These are phyloP conservation scores for Curvularia hawaiiensis DNA, from an alignment of 2,329 filamentous ascomycete genomes.

Conservation along the genomic window DNA sequence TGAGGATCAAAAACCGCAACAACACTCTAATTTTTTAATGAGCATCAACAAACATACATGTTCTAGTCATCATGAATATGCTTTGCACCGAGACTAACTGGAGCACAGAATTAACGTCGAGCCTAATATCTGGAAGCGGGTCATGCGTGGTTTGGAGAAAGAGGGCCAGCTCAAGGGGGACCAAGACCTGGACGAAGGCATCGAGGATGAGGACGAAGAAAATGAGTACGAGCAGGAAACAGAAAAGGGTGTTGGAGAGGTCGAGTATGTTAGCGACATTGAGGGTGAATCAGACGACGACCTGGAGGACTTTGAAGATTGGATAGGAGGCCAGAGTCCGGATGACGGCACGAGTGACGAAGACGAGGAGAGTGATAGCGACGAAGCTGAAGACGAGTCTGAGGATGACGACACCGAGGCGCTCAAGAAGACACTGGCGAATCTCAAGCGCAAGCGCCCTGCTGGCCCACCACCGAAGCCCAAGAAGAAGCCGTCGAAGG, in stretches of 20 bases:
- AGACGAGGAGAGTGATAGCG: constrained; percentile 59
- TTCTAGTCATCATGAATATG: neutral
- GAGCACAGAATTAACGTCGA: constrained; percentile 74
- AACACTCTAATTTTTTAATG: constrained; percentile 18
- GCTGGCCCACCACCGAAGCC: constrained; percentile 58
- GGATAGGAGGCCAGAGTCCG: constrained; percentile 75
- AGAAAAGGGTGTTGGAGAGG: constrained; percentile 71
- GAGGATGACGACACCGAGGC: constrained; percentile 59
- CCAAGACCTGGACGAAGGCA: constrained; percentile 85
- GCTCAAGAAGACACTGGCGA: constrained; percentile 62
- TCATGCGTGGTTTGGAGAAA: constrained; percentile 86
- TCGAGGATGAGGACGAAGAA: constrained; percentile 73
- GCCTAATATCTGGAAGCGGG: constrained; percentile 96
- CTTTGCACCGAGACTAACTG: constrained; percentile 1
- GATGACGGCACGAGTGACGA: constrained; percentile 62
- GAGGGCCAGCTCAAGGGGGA: constrained; percentile 83
- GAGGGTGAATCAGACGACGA: constrained; percentile 77
- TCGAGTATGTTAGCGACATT: constrained; percentile 93
- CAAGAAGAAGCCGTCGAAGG: constrained; percentile 59
- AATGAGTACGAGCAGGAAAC: constrained; percentile 68
- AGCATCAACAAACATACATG: constrained; percentile 2
- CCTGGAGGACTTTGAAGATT: constrained; percentile 78
- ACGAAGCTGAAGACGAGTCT: constrained; percentile 62
- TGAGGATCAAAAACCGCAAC: constrained; percentile 18
- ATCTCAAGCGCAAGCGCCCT: constrained; percentile 62